Evolutionary conservation across 768 basidiomycete genomes (phyloP), one percentile per base, ranked within the genome.

Genomic region (Lactarius tabidus): DNA sequence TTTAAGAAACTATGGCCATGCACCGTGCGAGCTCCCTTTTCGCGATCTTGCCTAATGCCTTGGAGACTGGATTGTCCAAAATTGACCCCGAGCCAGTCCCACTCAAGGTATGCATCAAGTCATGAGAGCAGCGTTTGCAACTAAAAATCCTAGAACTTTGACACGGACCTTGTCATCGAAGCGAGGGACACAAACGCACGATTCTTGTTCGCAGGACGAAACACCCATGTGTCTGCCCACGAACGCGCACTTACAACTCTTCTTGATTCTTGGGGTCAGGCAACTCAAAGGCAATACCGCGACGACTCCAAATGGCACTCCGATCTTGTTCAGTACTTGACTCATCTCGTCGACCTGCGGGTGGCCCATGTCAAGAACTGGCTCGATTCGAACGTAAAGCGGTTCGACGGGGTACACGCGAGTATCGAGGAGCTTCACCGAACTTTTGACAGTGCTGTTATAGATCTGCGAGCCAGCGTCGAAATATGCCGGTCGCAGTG

Each of bases 401-500:
- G 83, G 0, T 86, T 87, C 72, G 75, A 77, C 36, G 65, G 59
- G 0, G 73, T 71, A 29, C 74, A 82, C 53, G 75, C 84, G 2
- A 75, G 78, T 48, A 78, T 85, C 10, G 79, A 79, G 36, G 75
- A 76, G 6, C 67, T 87, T n/a, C 76, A 77, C 18, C 77, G 84
- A 57, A 68, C 74, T 1, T 79, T 84, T 59, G 79, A 82, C 18
- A 74, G 58, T 18, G 67, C 76, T 1, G 71, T 74, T 3, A 78
- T 85, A 3, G 82, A 82, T 41, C 66, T 3, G 85, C 77, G 74
- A 60, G 73, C 76, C 4, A 79, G 74, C 54, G 72, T 83, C 1
- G 78, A 84, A 63, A 69, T 85, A 6, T 87, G 86, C 71, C 76
- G 76, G 59, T 67, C 78, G 64, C 74, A 77, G 52, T 87, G 86